A percentile compares a stretch with the other conserved stretches of the same genome.
Evolutionary conservation across 768 basidiomycete genomes (phyloP).

Genomic region (Paxillus ammoniavirescens): DNA sequence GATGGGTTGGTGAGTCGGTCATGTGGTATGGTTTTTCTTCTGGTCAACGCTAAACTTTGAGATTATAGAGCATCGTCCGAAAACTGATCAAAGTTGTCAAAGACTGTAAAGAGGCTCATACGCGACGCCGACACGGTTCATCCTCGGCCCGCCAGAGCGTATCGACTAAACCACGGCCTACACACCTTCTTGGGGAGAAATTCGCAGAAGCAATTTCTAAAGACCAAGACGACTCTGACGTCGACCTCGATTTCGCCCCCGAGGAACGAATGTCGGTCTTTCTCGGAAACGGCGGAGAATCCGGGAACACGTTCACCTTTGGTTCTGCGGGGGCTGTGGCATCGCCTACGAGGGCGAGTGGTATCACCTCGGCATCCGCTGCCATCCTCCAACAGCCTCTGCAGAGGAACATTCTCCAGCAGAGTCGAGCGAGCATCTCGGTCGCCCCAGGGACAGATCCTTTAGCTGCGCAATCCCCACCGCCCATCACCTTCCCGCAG

Average conservation of each 20-base stretch:
- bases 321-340: conserved; percentile 20
- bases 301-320: conserved; percentile 45
- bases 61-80: conserved; percentile 67
- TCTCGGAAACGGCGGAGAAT: conserved; percentile 33
- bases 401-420: conserved; percentile 49
- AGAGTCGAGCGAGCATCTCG: conserved; percentile 37
- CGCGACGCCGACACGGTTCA: conserved; percentile 34
- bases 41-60: conserved; percentile 5
- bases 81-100: conserved; percentile 82
- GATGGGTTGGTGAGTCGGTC: conserved; percentile 66
- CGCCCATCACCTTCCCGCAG: conserved; percentile 47
- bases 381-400: conserved; percentile 65
- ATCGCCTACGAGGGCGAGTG: conserved; percentile 41
- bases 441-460: conserved; percentile 20
- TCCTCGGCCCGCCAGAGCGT: conserved; percentile 31
- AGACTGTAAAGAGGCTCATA: conserved; percentile 73
- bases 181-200: conserved; percentile 57
- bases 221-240: conserved; percentile 62
- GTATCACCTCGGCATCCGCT: conserved; percentile 54
- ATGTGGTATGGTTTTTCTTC: not conserved
- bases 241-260: conserved; percentile 74
- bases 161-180: conserved; percentile 33
- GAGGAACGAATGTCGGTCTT: conserved; percentile 45
- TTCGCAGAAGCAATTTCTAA: conserved; percentile 57
- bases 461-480: conserved; percentile 32